Percentiles rank a stretch among this genome's conserved stretches.
phyloP scores from a whole-genome alignment of 108 stramenopile genomes.

The Pseudonitzschia delicatissima region DNA sequence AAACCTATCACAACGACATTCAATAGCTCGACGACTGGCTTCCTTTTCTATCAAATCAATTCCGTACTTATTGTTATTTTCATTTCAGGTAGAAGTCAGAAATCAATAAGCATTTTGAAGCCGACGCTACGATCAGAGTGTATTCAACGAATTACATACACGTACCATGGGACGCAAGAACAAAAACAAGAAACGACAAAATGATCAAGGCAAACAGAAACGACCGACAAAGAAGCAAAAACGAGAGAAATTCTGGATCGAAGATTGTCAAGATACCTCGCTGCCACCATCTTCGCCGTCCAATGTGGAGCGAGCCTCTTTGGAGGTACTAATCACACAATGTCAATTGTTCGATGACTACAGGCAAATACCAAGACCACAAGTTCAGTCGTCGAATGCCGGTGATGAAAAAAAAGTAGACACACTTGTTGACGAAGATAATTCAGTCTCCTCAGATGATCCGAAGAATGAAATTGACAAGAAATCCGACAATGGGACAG shows the following conservation, averaged over 20 bases:
- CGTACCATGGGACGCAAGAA: constrained; percentile 22
- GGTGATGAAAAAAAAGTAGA: not conserved
- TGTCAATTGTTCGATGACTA: constrained; percentile 34
- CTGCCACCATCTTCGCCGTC: not conserved
- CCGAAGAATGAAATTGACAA: not conserved
- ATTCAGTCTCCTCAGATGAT: not conserved
- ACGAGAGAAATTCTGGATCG: constrained; percentile 32
- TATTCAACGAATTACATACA: too few species aligned
- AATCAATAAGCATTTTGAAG: too few species aligned
- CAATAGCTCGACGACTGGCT: too few species aligned
- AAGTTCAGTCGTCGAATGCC: not conserved
- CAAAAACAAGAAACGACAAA: constrained; percentile 17
- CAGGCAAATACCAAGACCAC: constrained; percentile 6
- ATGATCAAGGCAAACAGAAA: not conserved
- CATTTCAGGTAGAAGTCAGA: too few species aligned
- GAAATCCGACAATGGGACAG: not conserved
- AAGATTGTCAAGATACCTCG: constrained; percentile 24
- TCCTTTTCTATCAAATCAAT: too few species aligned
- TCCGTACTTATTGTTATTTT: too few species aligned
- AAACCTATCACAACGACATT: too few species aligned
- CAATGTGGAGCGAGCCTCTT: not conserved
- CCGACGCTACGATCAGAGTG: too few species aligned
- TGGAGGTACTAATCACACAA: constrained; percentile 29
- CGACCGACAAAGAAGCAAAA: constrained; percentile 16
- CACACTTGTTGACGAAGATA: too few species aligned